Base-by-base conservation (phyloP, 768 basidiomycete genomes). In the Termitomyces sp. region DNA sequence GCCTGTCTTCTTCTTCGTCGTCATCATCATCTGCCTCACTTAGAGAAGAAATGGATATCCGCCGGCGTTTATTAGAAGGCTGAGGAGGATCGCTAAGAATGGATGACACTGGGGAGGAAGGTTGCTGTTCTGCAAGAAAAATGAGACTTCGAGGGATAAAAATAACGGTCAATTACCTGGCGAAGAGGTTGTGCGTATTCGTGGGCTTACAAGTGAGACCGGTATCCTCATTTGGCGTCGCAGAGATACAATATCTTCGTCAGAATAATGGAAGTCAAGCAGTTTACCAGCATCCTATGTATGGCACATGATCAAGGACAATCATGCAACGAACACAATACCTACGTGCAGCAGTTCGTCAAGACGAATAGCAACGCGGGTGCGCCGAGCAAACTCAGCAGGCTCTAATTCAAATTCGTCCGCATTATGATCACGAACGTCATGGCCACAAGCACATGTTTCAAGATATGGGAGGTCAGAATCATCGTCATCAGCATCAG, bases 281-380 rank as follows among this genome's bases (percentile, higher is more conserved):
- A 95, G 76, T 65, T 83, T 83, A 49, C 84, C 85, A 33, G 78
- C 79, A 68, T 91, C 90, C 92, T 96, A 67, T n/a, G 5, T 40
- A 48, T 30, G 30, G 20, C 45, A 30, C 53, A 59, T 28, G 16
- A 53, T 57, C 49, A 56, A 47, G 47, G 3, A 46, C 53, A 22
- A 26, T 5, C 35, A 18, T 41, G 11, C 41, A 35, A n/a, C 33
- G 24, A 30, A 24, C 35, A 49, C 24, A 44, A 56, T 48, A 65
- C 85, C 62, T 61, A 91, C 93, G 81, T 92, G 82, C 48, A 94
- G 72, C 55, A 90, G 68, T 69, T 93, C 90, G 66, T 95, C 94
- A 53, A 94, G 79, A 57, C 88, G 82, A 52, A 87, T 81, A 3
- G 91, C 92, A 11, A 90, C 82, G 56, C 84, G 85, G 44, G 79